phyloP scores from a whole-genome alignment of 176 grass and related monocot species.

The Bromus sterilis region DNA sequence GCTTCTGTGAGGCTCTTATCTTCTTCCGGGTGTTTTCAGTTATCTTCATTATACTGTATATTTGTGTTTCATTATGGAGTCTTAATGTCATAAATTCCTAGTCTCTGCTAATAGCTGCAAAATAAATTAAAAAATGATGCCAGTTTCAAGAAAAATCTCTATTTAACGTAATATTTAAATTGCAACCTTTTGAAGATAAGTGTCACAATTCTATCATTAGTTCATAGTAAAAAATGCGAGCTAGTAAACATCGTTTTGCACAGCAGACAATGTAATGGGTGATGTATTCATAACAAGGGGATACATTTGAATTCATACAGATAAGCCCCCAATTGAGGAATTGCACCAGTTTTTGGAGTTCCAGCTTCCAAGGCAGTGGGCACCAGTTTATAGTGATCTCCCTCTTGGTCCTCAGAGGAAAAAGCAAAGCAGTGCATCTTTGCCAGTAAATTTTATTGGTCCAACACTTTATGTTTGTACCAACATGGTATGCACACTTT shows the following conservation, averaged over 20 bases:
- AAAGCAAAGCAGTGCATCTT: conserved; percentile 72
- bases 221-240: background rate
- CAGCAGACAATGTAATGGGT: background rate
- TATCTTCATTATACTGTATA: background rate
- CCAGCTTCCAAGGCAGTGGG: conserved; percentile 96
- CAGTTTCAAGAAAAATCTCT: background rate
- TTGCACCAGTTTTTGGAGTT: conserved; percentile 97
- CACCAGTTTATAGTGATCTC: conserved; percentile 85
- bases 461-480: conserved; percentile 91
- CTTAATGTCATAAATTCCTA: background rate
- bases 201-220: background rate
- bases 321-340: conserved; percentile 90
- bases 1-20: background rate
- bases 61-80: background rate
- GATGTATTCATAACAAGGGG: conserved; percentile 1
- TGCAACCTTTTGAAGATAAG: background rate
- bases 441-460: conserved; percentile 84
- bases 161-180: background rate
- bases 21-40: background rate
- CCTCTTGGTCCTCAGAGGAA: conserved; percentile 87
- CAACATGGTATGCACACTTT: conserved; percentile 61
- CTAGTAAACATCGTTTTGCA: background rate
- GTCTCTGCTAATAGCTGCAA: background rate
- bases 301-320: conserved; percentile 35
- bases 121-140: background rate